A percentile compares a stretch with the other conserved stretches of the same genome.
Evolutionary conservation across 352 stramenopile genomes (phyloP).

Genomic region (Phytophthora macrochlamydospora): DNA sequence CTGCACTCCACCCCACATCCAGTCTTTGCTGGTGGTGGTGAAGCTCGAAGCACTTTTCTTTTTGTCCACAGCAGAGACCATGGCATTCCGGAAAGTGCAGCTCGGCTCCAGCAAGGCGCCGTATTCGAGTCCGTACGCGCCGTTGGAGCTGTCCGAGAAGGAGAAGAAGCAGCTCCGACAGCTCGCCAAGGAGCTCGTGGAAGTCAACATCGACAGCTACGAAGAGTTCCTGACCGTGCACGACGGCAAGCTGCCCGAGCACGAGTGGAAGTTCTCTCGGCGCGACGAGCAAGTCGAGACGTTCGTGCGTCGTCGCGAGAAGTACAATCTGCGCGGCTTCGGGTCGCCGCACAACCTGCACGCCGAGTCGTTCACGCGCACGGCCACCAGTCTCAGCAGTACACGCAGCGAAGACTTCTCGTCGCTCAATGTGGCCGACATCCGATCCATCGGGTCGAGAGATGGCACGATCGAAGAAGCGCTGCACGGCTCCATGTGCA

Average conservation of each 20-base stretch:
- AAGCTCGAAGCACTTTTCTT: background rate
- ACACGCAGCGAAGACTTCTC: constrained; percentile 11
- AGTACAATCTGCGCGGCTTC: constrained; percentile 19
- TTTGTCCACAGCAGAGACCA: background rate
- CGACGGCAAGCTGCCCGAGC: constrained; percentile 3
- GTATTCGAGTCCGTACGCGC: constrained; percentile 16
- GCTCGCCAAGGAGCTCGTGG: constrained; percentile 14
- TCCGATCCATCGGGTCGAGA: constrained; percentile 9
- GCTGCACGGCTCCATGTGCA: constrained; percentile 22
- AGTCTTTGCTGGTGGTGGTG: background rate
- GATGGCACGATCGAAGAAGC: constrained; percentile 24
- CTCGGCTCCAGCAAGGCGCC: constrained; percentile 10
- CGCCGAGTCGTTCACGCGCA: constrained; percentile 10
- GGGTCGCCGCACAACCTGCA: constrained; percentile 17
- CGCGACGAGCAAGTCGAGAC: constrained; percentile 21
- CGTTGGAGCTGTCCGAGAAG: constrained; percentile 11
- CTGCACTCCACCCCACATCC: background rate
- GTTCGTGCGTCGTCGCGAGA: constrained; percentile 16
- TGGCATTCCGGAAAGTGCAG: constrained; percentile 9
- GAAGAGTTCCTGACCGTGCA: constrained; percentile 17
- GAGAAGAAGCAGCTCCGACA: constrained; percentile 20
- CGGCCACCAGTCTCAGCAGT: constrained; percentile 14
- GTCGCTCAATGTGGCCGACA: constrained; percentile 19
- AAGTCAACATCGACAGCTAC: constrained; percentile 24
- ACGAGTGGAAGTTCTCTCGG: constrained; percentile 19